Evolutionary conservation across 2,329 filamentous ascomycete genomes (phyloP).

Genomic region (Fusarium sulawesiense): DNA sequence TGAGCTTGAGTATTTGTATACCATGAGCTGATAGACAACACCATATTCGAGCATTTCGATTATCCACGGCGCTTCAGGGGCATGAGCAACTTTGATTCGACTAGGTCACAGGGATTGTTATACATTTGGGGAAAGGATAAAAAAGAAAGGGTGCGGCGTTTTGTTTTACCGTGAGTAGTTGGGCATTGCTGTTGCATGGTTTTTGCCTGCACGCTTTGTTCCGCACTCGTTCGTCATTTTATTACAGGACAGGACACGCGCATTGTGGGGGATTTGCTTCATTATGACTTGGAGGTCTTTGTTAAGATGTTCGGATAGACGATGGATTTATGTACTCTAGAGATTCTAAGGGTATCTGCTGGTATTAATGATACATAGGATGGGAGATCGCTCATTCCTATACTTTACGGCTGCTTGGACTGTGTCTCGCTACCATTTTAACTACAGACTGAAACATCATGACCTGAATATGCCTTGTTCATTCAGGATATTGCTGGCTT

Average conservation of each 20-base stretch:
- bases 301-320: slow-evolving; percentile 41
- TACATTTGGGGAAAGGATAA: slow-evolving; percentile 25
- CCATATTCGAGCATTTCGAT: slow-evolving; percentile 16
- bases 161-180: slow-evolving; percentile 36
- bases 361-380: slow-evolving; percentile 41
- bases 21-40: not conserved
- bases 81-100: slow-evolving; percentile 36
- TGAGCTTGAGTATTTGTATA: not conserved
- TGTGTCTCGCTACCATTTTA: slow-evolving; percentile 3
- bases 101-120: slow-evolving; percentile 28
- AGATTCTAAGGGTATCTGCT: slow-evolving; percentile 21
- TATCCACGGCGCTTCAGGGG: slow-evolving; percentile 27
- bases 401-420: slow-evolving; percentile 31
- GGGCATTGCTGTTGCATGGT: slow-evolving; percentile 7
- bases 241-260: slow-evolving; percentile 23
- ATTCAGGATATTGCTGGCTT: not conserved
- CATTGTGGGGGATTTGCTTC: slow-evolving; percentile 27
- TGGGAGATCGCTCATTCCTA: slow-evolving; percentile 31
- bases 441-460: not conserved
- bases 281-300: slow-evolving; percentile 22
- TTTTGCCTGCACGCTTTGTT: slow-evolving; percentile 13
- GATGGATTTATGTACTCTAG: slow-evolving; percentile 27
- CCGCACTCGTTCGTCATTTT: slow-evolving; percentile 24
- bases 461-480: not conserved
- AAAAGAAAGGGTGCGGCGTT: slow-evolving; percentile 44